These are phyloP conservation scores for Phytophthora macrochlamydospora DNA, from an alignment of 352 stramenopile genomes.

Conservation along the genomic window DNA sequence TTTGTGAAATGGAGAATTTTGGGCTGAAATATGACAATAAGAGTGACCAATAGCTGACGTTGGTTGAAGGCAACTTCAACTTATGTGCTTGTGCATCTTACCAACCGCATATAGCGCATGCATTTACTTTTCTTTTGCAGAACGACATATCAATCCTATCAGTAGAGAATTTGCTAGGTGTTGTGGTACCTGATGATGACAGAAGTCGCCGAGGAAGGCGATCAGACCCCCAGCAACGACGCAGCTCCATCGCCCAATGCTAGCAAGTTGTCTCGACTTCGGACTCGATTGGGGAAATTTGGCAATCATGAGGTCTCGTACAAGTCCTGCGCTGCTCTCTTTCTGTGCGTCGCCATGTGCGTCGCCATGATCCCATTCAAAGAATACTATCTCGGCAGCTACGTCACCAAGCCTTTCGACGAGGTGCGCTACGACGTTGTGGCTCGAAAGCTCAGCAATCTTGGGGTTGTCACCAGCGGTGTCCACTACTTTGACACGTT, in stretches of 20 bases:
- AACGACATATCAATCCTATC: neutral
- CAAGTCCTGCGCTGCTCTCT: conserved; percentile 8
- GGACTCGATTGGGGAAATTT: neutral
- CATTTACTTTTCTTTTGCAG: neutral
- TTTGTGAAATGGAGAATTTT: conserved; percentile 8
- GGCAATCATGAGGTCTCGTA: conserved; percentile 12
- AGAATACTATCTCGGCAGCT: conserved; percentile 37
- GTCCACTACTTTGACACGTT: conserved; percentile 43
- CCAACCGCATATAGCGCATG: neutral
- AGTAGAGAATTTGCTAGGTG: neutral
- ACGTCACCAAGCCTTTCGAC: conserved; percentile 35
- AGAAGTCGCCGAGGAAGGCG: neutral
- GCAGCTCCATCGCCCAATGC: neutral
- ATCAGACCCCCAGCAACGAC: neutral
- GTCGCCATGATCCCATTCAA: conserved; percentile 14
- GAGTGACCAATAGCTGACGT: neutral
- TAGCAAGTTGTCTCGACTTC: neutral
- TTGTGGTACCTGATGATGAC: neutral
- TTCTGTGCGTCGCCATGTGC: neutral
- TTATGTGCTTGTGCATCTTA: neutral
- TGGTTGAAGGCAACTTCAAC: neutral
- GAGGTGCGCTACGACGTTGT: conserved; percentile 25
- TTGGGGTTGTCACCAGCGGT: conserved; percentile 25
- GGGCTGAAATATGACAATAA: conserved; percentile 1
- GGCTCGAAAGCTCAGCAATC: conserved; percentile 22